Conservation (phyloP, 1,139 yeast genomes). For the Hanseniaspora uvarum region DNA sequence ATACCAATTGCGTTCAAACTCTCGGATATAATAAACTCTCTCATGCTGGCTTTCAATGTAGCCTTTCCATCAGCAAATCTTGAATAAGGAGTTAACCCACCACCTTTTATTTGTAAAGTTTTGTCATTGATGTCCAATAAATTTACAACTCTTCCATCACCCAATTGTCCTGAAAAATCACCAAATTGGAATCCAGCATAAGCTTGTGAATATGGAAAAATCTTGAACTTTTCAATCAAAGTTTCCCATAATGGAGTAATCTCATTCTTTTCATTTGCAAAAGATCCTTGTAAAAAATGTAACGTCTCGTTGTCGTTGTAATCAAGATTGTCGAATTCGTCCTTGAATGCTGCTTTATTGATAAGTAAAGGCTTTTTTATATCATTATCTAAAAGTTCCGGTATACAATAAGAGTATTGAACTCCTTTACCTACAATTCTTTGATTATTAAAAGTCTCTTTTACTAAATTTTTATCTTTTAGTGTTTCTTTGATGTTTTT, state of each 20-base stretch:
- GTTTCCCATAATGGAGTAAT: slow-evolving; percentile 48
- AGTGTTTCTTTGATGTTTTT: neutral
- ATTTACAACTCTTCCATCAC: slow-evolving; percentile 86
- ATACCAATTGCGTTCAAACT: slow-evolving; percentile 70
- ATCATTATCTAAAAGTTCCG: slow-evolving; percentile 44
- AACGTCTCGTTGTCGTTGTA: slow-evolving; percentile 29
- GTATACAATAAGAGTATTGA: slow-evolving; percentile 59
- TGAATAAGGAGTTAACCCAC: slow-evolving; percentile 84
- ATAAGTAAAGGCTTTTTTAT: slow-evolving; percentile 48
- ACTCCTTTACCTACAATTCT: slow-evolving; percentile 50
- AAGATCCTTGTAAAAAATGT: slow-evolving; percentile 3
- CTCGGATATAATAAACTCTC: slow-evolving; percentile 83
- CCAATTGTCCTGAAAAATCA: slow-evolving; percentile 90
- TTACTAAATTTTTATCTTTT: slow-evolving; percentile 21
- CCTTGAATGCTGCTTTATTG: slow-evolving; percentile 48
- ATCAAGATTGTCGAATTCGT: slow-evolving; percentile 42
- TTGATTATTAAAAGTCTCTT: slow-evolving; percentile 41
- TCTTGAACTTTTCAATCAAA: slow-evolving; percentile 35
- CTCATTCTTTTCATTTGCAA: slow-evolving; percentile 39
- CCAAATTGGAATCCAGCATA: slow-evolving; percentile 98
- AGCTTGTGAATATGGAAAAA: slow-evolving; percentile 78
- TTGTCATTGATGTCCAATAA: slow-evolving; percentile 51
- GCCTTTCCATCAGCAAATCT: slow-evolving; percentile 97
- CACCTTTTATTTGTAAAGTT: slow-evolving; percentile 70
- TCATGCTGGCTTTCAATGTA: slow-evolving; percentile 70